Evolutionary conservation across 208 protist species (phyloP).

Genomic region (Porcisia hertigi): DNA sequence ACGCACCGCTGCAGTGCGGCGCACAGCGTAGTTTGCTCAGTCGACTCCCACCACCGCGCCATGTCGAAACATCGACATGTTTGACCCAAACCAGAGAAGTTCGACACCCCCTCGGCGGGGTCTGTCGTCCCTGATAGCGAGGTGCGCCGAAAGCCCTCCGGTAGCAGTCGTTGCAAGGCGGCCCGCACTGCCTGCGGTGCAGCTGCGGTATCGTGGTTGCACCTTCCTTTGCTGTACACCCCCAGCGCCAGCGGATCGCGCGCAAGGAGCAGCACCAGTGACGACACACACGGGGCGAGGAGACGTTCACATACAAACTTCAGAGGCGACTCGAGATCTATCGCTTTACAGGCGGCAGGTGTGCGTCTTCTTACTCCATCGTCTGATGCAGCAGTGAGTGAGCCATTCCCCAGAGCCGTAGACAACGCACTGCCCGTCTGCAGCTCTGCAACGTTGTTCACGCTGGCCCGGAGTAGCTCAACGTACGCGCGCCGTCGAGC

Average conservation of each 20-base stretch:
- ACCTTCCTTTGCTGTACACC: not conserved
- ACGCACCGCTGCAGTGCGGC: conserved; percentile 29
- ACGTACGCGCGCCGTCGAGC: conserved; percentile 22
- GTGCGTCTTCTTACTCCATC: not conserved
- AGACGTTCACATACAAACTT: conserved; percentile 3
- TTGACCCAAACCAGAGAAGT: not conserved
- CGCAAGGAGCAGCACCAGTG: conserved; percentile 23
- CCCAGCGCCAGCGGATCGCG: conserved; percentile 25
- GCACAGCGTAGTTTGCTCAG: conserved; percentile 3
- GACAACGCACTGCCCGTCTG: not conserved
- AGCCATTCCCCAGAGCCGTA: no score
- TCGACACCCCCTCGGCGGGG: not conserved
- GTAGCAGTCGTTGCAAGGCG: not conserved
- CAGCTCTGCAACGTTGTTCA: conserved; percentile 15
- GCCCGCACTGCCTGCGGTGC: not conserved
- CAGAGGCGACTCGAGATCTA: not conserved
- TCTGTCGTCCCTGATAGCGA: not conserved
- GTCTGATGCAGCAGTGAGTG: not conserved
- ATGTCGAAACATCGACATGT: conserved; percentile 5
- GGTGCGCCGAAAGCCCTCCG: not conserved
- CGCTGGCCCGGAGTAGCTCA: conserved; percentile 19
- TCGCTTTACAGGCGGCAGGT: not conserved
- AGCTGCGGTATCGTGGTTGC: not conserved
- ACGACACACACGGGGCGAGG: conserved; percentile 15
- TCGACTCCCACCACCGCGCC: conserved; percentile 16